Evolutionary conservation across 139 green algal genomes (phyloP).

Genomic region (Ettlia oleoabundans): DNA sequence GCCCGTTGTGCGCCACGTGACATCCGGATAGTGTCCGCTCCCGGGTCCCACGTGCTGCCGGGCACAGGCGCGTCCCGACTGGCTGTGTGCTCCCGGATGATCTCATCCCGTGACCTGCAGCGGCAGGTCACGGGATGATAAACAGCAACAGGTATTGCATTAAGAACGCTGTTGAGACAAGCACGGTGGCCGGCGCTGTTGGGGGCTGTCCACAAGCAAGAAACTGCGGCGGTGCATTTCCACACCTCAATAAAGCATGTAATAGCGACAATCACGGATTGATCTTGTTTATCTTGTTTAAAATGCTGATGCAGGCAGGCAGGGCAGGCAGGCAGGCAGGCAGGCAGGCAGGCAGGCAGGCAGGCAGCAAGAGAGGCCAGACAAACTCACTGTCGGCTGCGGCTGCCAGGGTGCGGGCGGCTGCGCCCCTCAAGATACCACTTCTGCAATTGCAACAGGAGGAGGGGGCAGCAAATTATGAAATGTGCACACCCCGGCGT

Average conservation of each 20-base stretch:
- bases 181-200: too few relatives aligned
- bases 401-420: slow-evolving; percentile 29
- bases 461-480: too few relatives aligned
- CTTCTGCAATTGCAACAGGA: too few relatives aligned
- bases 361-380: too few relatives aligned
- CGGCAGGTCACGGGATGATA: too few relatives aligned
- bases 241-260: too few relatives aligned
- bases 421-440: slow-evolving; percentile 42
- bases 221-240: not conserved
- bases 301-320: not conserved
- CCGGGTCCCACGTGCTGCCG: not conserved
- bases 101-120: slow-evolving; percentile 26
- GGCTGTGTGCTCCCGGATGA: slow-evolving; percentile 14
- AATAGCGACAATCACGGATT: not conserved
- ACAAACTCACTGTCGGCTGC: slow-evolving; percentile 8
- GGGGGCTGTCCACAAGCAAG: not conserved
- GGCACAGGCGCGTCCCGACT: not conserved
- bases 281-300: not conserved
- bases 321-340: not conserved
- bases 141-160: too few relatives aligned
- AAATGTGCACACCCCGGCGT: too few relatives aligned
- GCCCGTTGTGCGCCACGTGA: slow-evolving; percentile 63
- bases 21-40: slow-evolving; percentile 37
- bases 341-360: too few relatives aligned
- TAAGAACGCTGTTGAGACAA: too few relatives aligned